Evolutionary conservation across 805 yeast species (phyloP).

Genomic region (Candida verbasci): DNA sequence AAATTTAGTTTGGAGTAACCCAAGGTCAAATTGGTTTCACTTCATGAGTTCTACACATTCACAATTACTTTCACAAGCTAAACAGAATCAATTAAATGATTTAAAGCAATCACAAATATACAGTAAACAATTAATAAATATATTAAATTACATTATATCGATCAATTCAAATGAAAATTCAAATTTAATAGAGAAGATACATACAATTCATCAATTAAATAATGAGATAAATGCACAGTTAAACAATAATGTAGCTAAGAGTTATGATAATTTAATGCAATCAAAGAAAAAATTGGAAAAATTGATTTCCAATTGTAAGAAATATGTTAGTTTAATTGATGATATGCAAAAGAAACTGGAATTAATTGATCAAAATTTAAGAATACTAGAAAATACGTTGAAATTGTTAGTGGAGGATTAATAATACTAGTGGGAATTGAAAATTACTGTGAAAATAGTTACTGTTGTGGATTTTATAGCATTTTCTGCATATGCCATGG

Average conservation of each 20-base stretch:
- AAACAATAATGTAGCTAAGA: slow-evolving; percentile 26
- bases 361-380: slow-evolving; percentile 61
- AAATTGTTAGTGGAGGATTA: slow-evolving; percentile 14
- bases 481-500: too few relatives aligned
- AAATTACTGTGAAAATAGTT: too few relatives aligned
- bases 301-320: slow-evolving; percentile 13
- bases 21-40: too few relatives aligned
- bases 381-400: slow-evolving; percentile 62
- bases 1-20: too few relatives aligned
- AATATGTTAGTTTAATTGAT: background rate
- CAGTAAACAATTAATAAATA: slow-evolving; percentile 21
- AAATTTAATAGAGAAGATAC: slow-evolving; percentile 28
- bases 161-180: slow-evolving; percentile 20
- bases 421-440: too few relatives aligned
- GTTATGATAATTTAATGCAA: slow-evolving; percentile 22
- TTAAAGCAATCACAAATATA: slow-evolving; percentile 22
- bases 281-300: slow-evolving; percentile 21
- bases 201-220: slow-evolving; percentile 38
- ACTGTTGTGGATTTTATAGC: too few relatives aligned
- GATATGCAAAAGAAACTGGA: slow-evolving; percentile 49
- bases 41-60: slow-evolving; percentile 12
- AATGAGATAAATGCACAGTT: slow-evolving; percentile 34
- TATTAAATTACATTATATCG: slow-evolving; percentile 19
- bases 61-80: slow-evolving; percentile 28
- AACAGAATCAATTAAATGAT: slow-evolving; percentile 25